phyloP scores from a whole-genome alignment of 164 flowering plant genomes.

The Malania oleifera region DNA sequence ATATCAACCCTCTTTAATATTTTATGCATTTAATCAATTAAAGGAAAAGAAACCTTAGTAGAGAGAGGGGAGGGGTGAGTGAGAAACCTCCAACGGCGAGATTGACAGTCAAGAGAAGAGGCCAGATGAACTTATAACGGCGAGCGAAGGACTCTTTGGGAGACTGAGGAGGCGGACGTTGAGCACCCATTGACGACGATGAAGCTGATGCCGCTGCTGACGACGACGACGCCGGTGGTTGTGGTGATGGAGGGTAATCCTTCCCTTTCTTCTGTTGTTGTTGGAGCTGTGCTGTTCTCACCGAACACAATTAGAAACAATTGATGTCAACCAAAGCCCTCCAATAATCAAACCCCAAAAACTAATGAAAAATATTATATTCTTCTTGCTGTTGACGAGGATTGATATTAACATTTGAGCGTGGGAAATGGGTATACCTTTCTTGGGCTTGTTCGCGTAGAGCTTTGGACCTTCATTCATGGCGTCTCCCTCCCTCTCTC shows the following conservation, averaged over 20 bases:
- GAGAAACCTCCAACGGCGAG: slow-evolving; percentile 65
- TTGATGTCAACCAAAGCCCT: neutral
- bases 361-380: neutral
- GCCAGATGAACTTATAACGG: slow-evolving; percentile 75
- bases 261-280: slow-evolving; percentile 22
- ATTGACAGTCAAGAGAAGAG: slow-evolving; percentile 66
- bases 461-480: slow-evolving; percentile 55
- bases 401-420: neutral
- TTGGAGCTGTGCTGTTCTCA: slow-evolving; percentile 34
- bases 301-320: neutral
- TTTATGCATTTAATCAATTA: neutral
- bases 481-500: neutral
- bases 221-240: slow-evolving; percentile 18
- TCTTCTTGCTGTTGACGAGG: neutral
- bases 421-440: slow-evolving; percentile 28
- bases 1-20: no score
- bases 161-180: slow-evolving; percentile 34
- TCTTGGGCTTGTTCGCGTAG: slow-evolving; percentile 53
- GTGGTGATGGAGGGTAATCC: slow-evolving; percentile 9
- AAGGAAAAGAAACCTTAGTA: neutral
- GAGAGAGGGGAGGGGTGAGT: slow-evolving; percentile 6
- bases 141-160: slow-evolving; percentile 65
- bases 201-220: slow-evolving; percentile 5
- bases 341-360: neutral
- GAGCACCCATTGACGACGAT: slow-evolving; percentile 19